These are phyloP conservation scores for Cicer chorassanicum DNA, from an alignment of 306 rosid species.

Conservation along the genomic window DNA sequence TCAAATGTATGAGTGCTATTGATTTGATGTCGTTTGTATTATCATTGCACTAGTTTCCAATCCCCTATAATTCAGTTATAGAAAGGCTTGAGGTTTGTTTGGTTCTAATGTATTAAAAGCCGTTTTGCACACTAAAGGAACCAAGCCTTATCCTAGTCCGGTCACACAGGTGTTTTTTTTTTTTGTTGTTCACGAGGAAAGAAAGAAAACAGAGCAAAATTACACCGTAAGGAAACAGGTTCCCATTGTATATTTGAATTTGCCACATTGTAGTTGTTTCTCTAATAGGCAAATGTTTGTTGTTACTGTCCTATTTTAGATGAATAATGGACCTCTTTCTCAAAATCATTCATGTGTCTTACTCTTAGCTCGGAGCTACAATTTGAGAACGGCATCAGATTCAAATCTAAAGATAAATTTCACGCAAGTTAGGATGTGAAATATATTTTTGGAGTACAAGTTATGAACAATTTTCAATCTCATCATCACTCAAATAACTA, in stretches of 20 bases:
- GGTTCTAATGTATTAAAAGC: neutral
- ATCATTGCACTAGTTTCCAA: constrained; percentile 36
- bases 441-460: too few species aligned
- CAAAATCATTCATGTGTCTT: too few species aligned
- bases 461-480: too few species aligned
- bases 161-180: neutral
- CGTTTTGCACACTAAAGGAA: neutral
- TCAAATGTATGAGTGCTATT: constrained; percentile 42
- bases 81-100: constrained; percentile 4
- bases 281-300: too few species aligned
- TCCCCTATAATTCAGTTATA: constrained; percentile 24
- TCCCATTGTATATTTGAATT: neutral
- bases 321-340: too few species aligned
- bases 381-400: too few species aligned
- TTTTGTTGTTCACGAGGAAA: neutral
- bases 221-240: neutral
- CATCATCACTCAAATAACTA: too few species aligned
- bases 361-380: too few species aligned
- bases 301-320: too few species aligned
- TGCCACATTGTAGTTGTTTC: too few species aligned
- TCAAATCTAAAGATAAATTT: too few species aligned
- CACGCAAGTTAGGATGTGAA: too few species aligned
- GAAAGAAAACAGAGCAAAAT: neutral
- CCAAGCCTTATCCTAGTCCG: neutral
- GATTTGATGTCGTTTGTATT: constrained; percentile 51